Base-by-base conservation (phyloP, 176 grass and related monocot genomes). In the Phoenix roebelenii region DNA sequence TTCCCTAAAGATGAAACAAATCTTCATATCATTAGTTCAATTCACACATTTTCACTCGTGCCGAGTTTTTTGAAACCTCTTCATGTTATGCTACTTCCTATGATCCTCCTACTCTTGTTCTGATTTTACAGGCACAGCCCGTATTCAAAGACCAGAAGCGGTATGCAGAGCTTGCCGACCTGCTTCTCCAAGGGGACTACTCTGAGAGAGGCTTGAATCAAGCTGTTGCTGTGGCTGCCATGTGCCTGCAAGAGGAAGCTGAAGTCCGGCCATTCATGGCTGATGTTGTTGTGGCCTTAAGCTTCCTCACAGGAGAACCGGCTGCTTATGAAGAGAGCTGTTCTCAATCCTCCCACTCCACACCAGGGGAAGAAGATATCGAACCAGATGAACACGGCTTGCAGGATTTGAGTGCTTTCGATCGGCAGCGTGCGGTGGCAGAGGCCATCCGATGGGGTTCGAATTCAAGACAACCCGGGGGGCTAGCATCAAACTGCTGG, bases 201-300 rank as follows among this genome's bases (percentile, higher is more conserved):
- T 76, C 93, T 24, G 76, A 85, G 54, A 76, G 64, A 62, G 79
- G 79, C 57, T 65, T 92, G 48, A 76, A 77, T 49, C 87, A 92
- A 60, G 93, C 81, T 60, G 61, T 92, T 58, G 87, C 69, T 0
- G 76, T 98, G 48, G 81, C 93, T 18, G 78, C 77, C 25, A 92
- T 98, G 84, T 98, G 93, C 64, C 30, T 92, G 54, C 93, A 98
- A 67, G 87, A 92, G 24, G 93, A 85, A 63, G 78, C 79, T 50
- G 55, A 65, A 50, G 71, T 77, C 39, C 73, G 87, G 7, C 93
- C 93, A 48, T 77, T 78, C 39, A 92, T 92, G 81, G 80, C 76
- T 52, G 93, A 98, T 49, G 81, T 89, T 22, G 75, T 83, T 44
- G 78, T 74, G n/a, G 66, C 87, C 59, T 23, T 98, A 35, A 81